A percentile compares a stretch with the other conserved stretches of the same genome.
Conservation (phyloP, 148 eudicot species). For the Spergularia marina region DNA sequence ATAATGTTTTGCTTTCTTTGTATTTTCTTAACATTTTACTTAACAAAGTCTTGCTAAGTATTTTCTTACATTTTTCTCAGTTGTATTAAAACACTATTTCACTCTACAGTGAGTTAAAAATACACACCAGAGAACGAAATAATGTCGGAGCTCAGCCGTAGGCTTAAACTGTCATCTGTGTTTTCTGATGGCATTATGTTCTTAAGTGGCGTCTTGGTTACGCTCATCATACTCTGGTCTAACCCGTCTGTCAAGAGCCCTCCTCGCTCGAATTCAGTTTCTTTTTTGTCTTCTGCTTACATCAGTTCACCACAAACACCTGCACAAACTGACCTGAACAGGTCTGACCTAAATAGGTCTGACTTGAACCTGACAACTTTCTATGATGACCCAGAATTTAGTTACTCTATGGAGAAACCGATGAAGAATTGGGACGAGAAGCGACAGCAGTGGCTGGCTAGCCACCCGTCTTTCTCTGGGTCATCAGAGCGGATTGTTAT, state of each 20-base stretch:
- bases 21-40: background rate
- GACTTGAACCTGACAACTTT: background rate
- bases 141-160: background rate
- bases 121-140: background rate
- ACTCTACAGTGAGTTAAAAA: background rate
- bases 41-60: background rate
- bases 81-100: too few relatives aligned
- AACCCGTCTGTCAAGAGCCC: background rate
- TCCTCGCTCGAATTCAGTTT: background rate
- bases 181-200: slow-evolving; percentile 13
- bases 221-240: background rate
- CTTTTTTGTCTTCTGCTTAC: background rate
- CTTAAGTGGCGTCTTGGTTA: slow-evolving; percentile 9
- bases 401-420: slow-evolving; percentile 6
- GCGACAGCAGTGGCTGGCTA: slow-evolving; percentile 7
- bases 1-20: background rate
- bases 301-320: background rate
- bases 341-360: background rate
- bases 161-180: slow-evolving; percentile 6
- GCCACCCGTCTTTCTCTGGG: slow-evolving; percentile 8
- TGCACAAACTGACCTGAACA: background rate
- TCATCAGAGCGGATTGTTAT: background rate
- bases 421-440: slow-evolving; percentile 15
- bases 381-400: slow-evolving; percentile 8
- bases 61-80: background rate